phyloP scores from a whole-genome alignment of 2,329 filamentous ascomycete genomes.

The Tolypocladium pustulatum region DNA sequence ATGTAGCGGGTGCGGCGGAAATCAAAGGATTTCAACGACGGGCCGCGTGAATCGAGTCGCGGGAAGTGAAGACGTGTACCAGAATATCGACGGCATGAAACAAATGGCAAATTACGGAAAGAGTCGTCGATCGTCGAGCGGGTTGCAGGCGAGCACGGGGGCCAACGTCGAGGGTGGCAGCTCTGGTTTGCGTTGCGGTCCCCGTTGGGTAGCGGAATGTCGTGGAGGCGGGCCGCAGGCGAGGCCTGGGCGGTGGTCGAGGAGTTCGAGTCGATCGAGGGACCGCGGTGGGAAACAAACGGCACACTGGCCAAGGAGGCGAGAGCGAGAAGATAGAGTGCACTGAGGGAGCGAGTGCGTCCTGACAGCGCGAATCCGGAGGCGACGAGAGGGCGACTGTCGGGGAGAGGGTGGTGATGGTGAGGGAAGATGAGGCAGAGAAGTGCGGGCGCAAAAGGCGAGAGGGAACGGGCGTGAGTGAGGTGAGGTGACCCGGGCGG shows the following conservation, averaged over 20 bases:
- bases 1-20: not conserved
- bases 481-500: not conserved
- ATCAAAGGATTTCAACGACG: not conserved
- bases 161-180: not conserved
- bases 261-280: not conserved
- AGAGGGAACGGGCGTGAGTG: constrained; percentile 1
- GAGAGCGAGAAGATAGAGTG: not conserved
- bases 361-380: not conserved
- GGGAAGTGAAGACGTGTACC: constrained; percentile 1
- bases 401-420: not conserved
- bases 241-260: not conserved
- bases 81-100: constrained; percentile 4
- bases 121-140: constrained; percentile 4
- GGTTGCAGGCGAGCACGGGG: not conserved
- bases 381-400: not conserved
- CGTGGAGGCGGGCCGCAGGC: constrained; percentile 1
- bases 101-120: not conserved
- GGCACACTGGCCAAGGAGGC: not conserved
- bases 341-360: not conserved
- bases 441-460: constrained; percentile 2
- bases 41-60: constrained; percentile 3
- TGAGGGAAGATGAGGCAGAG: constrained; percentile 1
- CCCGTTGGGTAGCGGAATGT: constrained; percentile 5
- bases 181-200: not conserved
- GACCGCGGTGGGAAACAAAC: not conserved